phyloP scores from a whole-genome alignment of 1,284 basidiomycete genomes.

The Chalciporus piperatoides region DNA sequence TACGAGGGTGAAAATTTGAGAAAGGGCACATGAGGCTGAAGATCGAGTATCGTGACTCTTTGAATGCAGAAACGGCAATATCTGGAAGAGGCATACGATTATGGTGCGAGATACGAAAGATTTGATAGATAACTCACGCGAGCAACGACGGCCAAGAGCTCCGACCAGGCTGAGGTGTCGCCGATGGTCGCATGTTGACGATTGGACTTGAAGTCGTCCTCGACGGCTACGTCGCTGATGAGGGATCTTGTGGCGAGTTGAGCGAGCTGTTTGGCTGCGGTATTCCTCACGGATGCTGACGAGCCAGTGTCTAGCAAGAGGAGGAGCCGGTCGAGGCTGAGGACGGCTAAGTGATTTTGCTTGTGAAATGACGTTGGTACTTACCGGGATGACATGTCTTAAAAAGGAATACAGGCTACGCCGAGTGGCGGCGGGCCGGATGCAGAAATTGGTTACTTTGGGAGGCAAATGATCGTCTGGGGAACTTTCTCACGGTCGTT shows the following conservation, averaged over 20 bases:
- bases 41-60: constrained; percentile 84
- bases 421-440: constrained; percentile 41
- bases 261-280: constrained; percentile 90
- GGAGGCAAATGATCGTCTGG: constrained; percentile 40
- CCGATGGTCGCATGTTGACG: constrained; percentile 55
- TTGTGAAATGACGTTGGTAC: constrained; percentile 17
- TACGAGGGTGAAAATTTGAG: constrained; percentile 80
- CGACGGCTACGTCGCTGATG: constrained; percentile 73
- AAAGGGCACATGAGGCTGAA: constrained; percentile 81
- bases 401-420: constrained; percentile 36
- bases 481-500: constrained; percentile 37
- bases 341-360: not conserved
- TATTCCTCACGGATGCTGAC: constrained; percentile 78
- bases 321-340: constrained; percentile 87
- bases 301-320: constrained; percentile 89
- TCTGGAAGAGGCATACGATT: constrained; percentile 40
- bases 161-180: constrained; percentile 73
- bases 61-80: constrained; percentile 85
- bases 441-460: constrained; percentile 33
- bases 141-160: constrained; percentile 79
- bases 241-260: constrained; percentile 83
- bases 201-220: constrained; percentile 71
- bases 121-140: constrained; percentile 46
- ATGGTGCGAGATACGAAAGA: not conserved
- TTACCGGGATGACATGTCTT: constrained; percentile 67